Base-by-base conservation (phyloP, 139 green algal genomes). In the Coccomyxa sp. region DNA sequence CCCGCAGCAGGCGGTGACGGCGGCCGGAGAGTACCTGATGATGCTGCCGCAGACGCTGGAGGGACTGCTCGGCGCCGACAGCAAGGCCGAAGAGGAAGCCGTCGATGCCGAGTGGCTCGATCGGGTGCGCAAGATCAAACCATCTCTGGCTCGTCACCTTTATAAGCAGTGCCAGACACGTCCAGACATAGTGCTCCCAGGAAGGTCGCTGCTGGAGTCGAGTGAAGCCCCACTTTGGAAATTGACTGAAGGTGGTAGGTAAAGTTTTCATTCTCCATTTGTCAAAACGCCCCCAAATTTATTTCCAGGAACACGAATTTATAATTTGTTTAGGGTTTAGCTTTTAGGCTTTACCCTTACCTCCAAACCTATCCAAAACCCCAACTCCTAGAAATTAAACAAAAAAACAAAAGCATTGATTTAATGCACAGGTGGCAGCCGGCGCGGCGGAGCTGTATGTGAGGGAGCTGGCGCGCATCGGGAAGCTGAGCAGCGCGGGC, bases 11-110 rank as follows among this genome's bases (percentile, higher is more conserved):
- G 92, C 93, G 74, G 85, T 96, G 23, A 96, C 93, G 30, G 83
- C 86, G 66, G 87, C 91, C 57, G 95, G 95, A 0, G 95, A 98
- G 87, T 96, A 98, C 79, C 87, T 98, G 27, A 96, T 98, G 90
- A 93, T 92, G 80, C 88, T 98, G 89, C 95, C 95, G 27, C 94
- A 98, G 87, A 91, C 94, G 83, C 88, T 98, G 79, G 94, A 97
- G 87, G 82, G 88, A 38, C 88, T 95, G 76, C 80, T 90, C 82
- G 77, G 75, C 4, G 87, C 81, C 75, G 75, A 78, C 13, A 82
- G 81, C 58, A 82, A 30, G 14, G 78, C 76, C 30, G 74, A 66
- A 13, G 82, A 32, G 1, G 83, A 80, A 0, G 67, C 25, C 30
- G 80, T 76, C 0, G 82, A 84, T 59, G 83, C 32, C 0, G 91